Evolutionary conservation across 495 filamentous ascomycete genomes (phyloP), one percentile per base, ranked within the genome.

Genomic region (Oidiodendron maius): DNA sequence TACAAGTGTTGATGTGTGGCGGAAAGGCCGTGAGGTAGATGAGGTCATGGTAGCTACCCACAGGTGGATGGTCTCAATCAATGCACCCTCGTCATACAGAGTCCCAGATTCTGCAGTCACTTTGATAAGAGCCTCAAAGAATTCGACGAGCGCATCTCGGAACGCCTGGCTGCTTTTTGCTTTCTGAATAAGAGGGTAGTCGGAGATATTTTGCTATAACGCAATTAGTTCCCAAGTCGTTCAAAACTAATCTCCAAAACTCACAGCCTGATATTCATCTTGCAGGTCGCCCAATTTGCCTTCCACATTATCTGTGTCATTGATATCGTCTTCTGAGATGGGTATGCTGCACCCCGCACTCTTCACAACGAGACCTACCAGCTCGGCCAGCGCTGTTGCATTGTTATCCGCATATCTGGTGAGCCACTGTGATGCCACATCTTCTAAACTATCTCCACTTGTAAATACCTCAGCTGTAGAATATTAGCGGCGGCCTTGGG

Each of bases 151-250:
- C 17, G 81, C 68, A 4, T 81, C 69, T 44, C 84, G 84, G 65
- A 97, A 97, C 18, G 81, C 72, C 37, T 78, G 74, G 55, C 74
- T 82, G 34, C 74, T 77, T 61, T 83, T 89, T 12, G 76, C 73
- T 62, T 82, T 87, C 9, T 89, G 88, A 17, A 94, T 84, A 13
- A 98, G 76, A n/a, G 93, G 94, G 59, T 97, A 98, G 21, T 96
- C 94, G 15, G 85, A 79, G 35, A 90, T 82, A 35, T 81, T 81
- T 64, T 86, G 79, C 66, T 85, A 16, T 36, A 20, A 30, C 13
- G 6, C 10, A 23, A 40, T 44, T 18, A 24, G 28, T 22, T 32
- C 11, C 35, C 5, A 38, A 38, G 4, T 70, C 47, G 24, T 26
- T 38, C 35, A 15, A 38, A 6, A 38, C 6, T 38, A 9, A 5